Conservation (phyloP, 805 yeast species). For the Yamadazyma scolyti region DNA sequence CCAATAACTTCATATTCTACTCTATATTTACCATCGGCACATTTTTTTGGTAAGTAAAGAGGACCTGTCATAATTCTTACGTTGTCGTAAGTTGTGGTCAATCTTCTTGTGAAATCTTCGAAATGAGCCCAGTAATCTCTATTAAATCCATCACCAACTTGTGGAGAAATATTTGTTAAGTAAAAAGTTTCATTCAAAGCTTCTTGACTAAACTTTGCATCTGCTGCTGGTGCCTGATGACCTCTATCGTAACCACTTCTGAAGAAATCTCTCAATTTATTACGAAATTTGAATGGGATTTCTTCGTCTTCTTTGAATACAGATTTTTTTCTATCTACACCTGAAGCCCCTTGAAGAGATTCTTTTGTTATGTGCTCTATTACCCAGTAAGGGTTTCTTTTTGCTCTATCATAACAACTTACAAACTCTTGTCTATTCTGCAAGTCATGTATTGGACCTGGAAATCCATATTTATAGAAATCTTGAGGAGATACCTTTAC, state of each 20-base stretch:
- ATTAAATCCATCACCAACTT: constrained; percentile 96
- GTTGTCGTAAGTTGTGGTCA: constrained; percentile 65
- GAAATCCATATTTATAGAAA: constrained; percentile 89
- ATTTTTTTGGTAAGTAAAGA: constrained; percentile 73
- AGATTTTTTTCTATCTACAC: constrained; percentile 75
- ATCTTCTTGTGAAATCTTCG: constrained; percentile 80
- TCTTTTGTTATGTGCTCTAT: constrained; percentile 84
- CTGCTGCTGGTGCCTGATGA: constrained; percentile 97
- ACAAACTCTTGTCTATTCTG: constrained; percentile 71
- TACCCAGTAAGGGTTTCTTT: constrained; percentile 84
- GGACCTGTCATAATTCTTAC: constrained; percentile 95
- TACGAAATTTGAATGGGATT: constrained; percentile 76
- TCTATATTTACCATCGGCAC: constrained; percentile 79
- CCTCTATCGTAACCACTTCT: constrained; percentile 96
- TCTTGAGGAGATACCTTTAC: constrained; percentile 63
- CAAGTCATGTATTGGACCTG: constrained; percentile 90
- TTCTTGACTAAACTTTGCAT: constrained; percentile 82
- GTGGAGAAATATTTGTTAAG: constrained; percentile 91
- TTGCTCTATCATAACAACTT: constrained; percentile 80
- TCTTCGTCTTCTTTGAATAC: constrained; percentile 83
- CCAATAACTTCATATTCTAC: constrained; percentile 93
- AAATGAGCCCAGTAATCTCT: constrained; percentile 97
- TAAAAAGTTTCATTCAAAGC: constrained; percentile 96
- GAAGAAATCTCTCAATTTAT: constrained; percentile 77
- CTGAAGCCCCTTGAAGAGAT: constrained; percentile 49